A percentile compares a stretch with the other conserved stretches of the same genome.
Evolutionary conservation across 2,329 filamentous ascomycete genomes (phyloP).

Genomic region (Penicillium paneum): DNA sequence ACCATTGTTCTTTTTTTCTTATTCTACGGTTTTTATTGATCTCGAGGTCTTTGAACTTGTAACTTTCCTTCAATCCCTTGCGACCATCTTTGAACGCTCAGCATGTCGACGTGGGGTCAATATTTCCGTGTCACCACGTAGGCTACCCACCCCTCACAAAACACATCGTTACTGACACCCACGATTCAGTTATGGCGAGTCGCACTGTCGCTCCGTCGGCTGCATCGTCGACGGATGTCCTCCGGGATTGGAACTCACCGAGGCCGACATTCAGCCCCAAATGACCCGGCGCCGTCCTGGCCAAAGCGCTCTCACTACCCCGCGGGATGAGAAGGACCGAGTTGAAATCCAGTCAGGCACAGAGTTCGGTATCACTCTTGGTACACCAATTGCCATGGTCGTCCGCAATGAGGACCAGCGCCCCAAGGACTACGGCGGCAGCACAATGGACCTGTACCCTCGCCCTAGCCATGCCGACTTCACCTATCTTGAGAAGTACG

Average conservation of each 20-base stretch:
- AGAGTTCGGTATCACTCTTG: constrained; percentile 83
- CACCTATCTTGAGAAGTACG: constrained; percentile 97
- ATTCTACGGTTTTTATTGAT: constrained; percentile 4
- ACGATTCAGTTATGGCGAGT: constrained; percentile 65
- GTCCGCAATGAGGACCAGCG: constrained; percentile 92
- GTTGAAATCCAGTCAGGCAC: constrained; percentile 92
- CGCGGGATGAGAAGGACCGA: constrained; percentile 84
- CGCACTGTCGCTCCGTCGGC: constrained; percentile 87
- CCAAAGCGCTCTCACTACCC: constrained; percentile 85
- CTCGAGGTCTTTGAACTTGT: background rate
- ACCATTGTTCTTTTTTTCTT: background rate
- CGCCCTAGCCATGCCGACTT: constrained; percentile 92
- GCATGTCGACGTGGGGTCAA: constrained; percentile 84
- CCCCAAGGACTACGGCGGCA: constrained; percentile 83
- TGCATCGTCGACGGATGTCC: constrained; percentile 93
- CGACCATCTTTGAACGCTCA: constrained; percentile 24
- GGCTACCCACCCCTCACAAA: constrained; percentile 31
- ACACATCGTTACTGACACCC: constrained; percentile 20
- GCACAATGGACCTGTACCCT: constrained; percentile 88
- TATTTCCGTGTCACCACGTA: constrained; percentile 81
- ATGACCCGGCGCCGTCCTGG: constrained; percentile 87
- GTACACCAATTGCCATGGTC: constrained; percentile 82
- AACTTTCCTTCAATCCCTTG: background rate
- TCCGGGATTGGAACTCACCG: constrained; percentile 79
- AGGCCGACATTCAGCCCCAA: constrained; percentile 88